Evolutionary conservation across 805 yeast species (phyloP), one percentile per base, ranked within the genome.

Genomic region (Cyberlindnera mrakii): DNA sequence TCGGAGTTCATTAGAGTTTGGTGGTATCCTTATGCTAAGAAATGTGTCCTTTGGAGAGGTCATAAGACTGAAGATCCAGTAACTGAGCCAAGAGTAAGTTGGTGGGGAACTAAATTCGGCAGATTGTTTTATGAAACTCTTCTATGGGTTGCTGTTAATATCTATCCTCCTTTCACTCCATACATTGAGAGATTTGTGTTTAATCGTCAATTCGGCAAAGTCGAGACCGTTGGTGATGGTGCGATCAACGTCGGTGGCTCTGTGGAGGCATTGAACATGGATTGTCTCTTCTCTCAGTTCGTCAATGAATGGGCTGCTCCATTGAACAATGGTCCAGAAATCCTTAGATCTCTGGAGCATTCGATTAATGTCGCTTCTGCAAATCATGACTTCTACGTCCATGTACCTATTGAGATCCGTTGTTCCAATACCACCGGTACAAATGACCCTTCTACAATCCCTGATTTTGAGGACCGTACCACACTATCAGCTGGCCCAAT

Each of bases 241-340:
- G 80, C 75, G 42, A 64, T 75, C 39, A 84, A 86, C 3, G 87
- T 90, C 10, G 88, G 82, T 55, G 75, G 77, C 45, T 83, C 96
- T 4, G 91, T 86, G 36, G 86, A 84, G 46, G 96, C 91, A 6
- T 77, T 91, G 56, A 88, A 86, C 63, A 87, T 91, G 96, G 98
- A 93, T 67, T 93, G 98, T 62, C 68, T 91, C 52, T 91, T 88
- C 63, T 80, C 89, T 35, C 99, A 91, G 64, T 90, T 81, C 65
- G 98, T 91, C 40, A 81, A 90, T 59, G 99, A 91, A 66, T 91
- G 98, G 98, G 89, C 93, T n/a, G 78, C 95, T 39, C 98, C 98
- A 17, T 67, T 91, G 57, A 73, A 66, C 19, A 75, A 78, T 49
- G 97, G 97, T 5, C 82, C 82, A 7, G 83, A 78, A 41, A 81